phyloP scores from a whole-genome alignment of 805 yeast species.

The Candida tallmaniae region DNA sequence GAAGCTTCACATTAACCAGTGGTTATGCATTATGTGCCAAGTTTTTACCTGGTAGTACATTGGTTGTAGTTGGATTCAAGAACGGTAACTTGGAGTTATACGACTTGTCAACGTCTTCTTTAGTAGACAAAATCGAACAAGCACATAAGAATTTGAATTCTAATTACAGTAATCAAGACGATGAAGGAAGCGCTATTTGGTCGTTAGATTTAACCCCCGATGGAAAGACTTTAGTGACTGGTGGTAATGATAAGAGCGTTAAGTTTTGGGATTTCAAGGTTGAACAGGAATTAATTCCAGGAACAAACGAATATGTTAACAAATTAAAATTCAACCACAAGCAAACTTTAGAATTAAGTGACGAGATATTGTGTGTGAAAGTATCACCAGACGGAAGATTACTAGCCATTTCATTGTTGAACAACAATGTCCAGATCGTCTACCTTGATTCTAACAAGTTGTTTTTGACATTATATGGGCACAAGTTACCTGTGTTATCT shows the following conservation, averaged over 20 bases:
- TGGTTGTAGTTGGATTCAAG: slow-evolving; percentile 85
- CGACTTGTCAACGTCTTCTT: slow-evolving; percentile 78
- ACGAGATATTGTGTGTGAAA: slow-evolving; percentile 76
- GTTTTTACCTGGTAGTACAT: slow-evolving; percentile 87
- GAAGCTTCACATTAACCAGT: slow-evolving; percentile 68
- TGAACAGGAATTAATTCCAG: slow-evolving; percentile 65
- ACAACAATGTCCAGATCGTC: slow-evolving; percentile 94
- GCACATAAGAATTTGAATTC: slow-evolving; percentile 51
- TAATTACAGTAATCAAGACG: slow-evolving; percentile 35
- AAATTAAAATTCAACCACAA: slow-evolving; percentile 63
- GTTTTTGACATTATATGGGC: slow-evolving; percentile 88
- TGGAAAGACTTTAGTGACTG: slow-evolving; percentile 82
- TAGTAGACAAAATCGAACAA: slow-evolving; percentile 58
- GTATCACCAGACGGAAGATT: slow-evolving; percentile 76
- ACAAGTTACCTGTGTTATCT: slow-evolving; percentile 89
- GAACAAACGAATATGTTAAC: slow-evolving; percentile 50
- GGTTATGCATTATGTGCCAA: slow-evolving; percentile 80
- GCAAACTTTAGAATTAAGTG: slow-evolving; percentile 79
- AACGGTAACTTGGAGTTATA: slow-evolving; percentile 79
- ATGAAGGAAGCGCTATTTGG: slow-evolving; percentile 69
- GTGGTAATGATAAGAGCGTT: slow-evolving; percentile 88
- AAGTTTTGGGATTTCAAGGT: slow-evolving; percentile 85
- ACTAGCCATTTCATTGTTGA: slow-evolving; percentile 80
- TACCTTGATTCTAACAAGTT: slow-evolving; percentile 84
- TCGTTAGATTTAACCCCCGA: slow-evolving; percentile 81